Conservation (phyloP, 768 basidiomycete species). For the Psilocybe azurescens region DNA sequence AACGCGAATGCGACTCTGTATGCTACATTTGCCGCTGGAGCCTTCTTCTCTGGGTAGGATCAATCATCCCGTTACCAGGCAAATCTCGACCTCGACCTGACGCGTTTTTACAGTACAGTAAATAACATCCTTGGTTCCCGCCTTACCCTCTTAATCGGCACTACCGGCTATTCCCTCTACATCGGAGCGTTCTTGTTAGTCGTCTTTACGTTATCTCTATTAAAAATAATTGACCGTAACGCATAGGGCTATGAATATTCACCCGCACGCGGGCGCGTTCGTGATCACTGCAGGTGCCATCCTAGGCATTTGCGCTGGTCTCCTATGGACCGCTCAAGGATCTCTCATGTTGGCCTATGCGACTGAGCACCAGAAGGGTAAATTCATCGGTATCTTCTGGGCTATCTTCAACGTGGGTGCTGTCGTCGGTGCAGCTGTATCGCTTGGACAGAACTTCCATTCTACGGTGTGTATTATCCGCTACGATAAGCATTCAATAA, state of each 20-base stretch:
- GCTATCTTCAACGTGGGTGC: conserved; percentile 82
- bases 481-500: neutral
- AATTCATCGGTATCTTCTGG: conserved; percentile 84
- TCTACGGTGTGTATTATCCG: conserved; percentile 49
- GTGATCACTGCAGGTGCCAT: conserved; percentile 79
- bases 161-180: conserved; percentile 77
- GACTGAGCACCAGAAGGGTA: conserved; percentile 78
- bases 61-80: neutral
- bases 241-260: conserved; percentile 70
- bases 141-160: conserved; percentile 75
- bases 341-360: conserved; percentile 85
- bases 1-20: conserved; percentile 77
- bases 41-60: conserved; percentile 63
- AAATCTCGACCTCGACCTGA: neutral
- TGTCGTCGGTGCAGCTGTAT: conserved; percentile 79
- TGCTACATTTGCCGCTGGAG: conserved; percentile 49
- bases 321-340: conserved; percentile 89
- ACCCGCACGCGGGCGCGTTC: conserved; percentile 62
- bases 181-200: conserved; percentile 75
- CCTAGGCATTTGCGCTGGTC: conserved; percentile 71
- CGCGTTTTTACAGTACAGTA: conserved; percentile 54
- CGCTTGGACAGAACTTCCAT: conserved; percentile 72
- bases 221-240: neutral
- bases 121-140: conserved; percentile 84
- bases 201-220: neutral